A percentile compares a stretch with the other conserved stretches of the same genome.
Conservation (phyloP, 1,139 yeast genomes). For the Yamadazyma songkhlaensis region DNA sequence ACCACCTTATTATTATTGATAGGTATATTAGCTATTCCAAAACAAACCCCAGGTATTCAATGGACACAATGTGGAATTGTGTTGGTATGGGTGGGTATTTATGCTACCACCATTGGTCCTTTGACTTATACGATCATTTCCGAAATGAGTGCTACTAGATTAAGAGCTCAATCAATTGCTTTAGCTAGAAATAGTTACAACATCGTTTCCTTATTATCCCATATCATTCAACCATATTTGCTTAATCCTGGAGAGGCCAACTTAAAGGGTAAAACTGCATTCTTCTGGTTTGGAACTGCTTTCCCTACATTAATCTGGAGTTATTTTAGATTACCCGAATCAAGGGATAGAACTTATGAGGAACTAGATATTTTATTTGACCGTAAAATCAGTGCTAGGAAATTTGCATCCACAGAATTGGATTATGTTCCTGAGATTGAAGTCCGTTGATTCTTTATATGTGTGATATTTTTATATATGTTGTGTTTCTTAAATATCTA, state of each 20-base stretch:
- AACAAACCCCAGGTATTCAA: slow-evolving; percentile 11
- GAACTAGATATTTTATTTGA: slow-evolving; percentile 21
- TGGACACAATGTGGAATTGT: slow-evolving; percentile 20
- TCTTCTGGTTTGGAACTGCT: slow-evolving; percentile 37
- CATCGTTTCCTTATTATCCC: slow-evolving; percentile 14
- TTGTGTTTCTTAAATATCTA: neutral
- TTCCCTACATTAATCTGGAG: slow-evolving; percentile 18
- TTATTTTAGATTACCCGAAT: slow-evolving; percentile 19
- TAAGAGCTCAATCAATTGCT: slow-evolving; percentile 21
- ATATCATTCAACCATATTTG: slow-evolving; percentile 19
- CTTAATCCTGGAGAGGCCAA: slow-evolving; percentile 19
- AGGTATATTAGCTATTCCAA: slow-evolving; percentile 39
- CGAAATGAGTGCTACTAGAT: slow-evolving; percentile 20
- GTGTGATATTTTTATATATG: neutral
- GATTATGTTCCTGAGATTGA: slow-evolving; percentile 10
- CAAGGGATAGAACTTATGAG: slow-evolving; percentile 20
- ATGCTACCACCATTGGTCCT: slow-evolving; percentile 20
- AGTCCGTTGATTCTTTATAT: neutral
- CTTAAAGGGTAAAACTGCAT: slow-evolving; percentile 21
- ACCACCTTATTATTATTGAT: slow-evolving; percentile 38
- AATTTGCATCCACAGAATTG: slow-evolving; percentile 6
- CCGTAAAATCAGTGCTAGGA: slow-evolving; percentile 14
- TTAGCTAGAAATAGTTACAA: slow-evolving; percentile 20
- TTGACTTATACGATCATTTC: slow-evolving; percentile 19
- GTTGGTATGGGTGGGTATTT: slow-evolving; percentile 19